These are phyloP conservation scores for Diplotaxis tenuifolia DNA, from an alignment of 345 rosid species.

Conservation along the genomic window DNA sequence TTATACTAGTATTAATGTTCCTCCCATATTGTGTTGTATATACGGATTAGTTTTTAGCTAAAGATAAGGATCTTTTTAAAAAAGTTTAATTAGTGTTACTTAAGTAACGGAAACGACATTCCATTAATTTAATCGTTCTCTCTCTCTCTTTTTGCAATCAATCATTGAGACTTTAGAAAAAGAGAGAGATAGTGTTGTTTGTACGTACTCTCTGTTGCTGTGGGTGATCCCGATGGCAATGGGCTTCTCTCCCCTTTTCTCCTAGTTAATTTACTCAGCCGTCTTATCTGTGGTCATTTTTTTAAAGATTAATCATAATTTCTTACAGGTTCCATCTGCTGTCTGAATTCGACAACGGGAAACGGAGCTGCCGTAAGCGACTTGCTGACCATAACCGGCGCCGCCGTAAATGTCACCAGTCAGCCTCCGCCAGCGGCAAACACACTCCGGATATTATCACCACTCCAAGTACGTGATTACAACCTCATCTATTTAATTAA, in stretches of 20 bases:
- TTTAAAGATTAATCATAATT: neutral
- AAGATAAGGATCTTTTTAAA: neutral
- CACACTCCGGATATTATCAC: conserved; percentile 33
- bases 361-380: conserved; percentile 93
- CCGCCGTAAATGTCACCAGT: conserved; percentile 70
- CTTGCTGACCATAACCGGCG: conserved; percentile 97
- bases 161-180: neutral
- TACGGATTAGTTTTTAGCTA: neutral
- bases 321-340: conserved; percentile 79
- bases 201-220: neutral
- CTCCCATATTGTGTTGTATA: neutral
- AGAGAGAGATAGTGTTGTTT: neutral
- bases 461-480: conserved; percentile 40
- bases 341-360: conserved; percentile 91
- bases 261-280: neutral
- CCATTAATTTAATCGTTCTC: neutral
- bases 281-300: neutral
- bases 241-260: neutral
- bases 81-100: neutral
- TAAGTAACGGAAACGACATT: conserved; percentile 1
- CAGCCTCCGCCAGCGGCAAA: conserved; percentile 30
- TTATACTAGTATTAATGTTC: neutral
- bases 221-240: conserved; percentile 46
- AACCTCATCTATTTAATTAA: too few relatives aligned
- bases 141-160: neutral